Conservation (phyloP, 1,139 yeast species). For the Cylindricascospora bacillispora region DNA sequence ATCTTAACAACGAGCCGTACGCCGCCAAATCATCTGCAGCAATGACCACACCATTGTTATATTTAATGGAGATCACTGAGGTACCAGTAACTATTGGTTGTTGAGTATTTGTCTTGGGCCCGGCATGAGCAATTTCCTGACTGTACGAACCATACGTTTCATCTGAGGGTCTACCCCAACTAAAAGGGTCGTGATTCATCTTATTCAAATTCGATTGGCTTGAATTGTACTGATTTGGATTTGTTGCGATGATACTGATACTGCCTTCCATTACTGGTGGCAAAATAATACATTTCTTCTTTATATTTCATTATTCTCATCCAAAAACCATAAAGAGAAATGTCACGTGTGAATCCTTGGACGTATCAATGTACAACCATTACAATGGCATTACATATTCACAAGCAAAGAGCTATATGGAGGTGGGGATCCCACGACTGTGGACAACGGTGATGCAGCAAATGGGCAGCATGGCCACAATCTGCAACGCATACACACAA, state of each 20-base stretch:
- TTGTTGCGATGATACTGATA: too few relatives aligned
- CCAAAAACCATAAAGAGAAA: too few relatives aligned
- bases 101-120: slow-evolving; percentile 75
- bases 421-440: too few relatives aligned
- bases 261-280: background rate
- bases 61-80: slow-evolving; percentile 84
- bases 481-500: too few relatives aligned
- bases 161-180: slow-evolving; percentile 92
- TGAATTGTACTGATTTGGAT: background rate
- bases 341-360: too few relatives aligned
- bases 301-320: too few relatives aligned
- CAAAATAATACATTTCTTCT: too few relatives aligned
- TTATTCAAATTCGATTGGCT: background rate
- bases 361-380: too few relatives aligned
- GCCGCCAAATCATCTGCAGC: slow-evolving; percentile 95
- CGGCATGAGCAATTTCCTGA: slow-evolving; percentile 54
- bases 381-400: too few relatives aligned
- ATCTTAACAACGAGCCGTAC: slow-evolving; percentile 85
- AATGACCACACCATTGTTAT: slow-evolving; percentile 76
- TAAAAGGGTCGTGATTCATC: slow-evolving; percentile 92
- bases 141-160: slow-evolving; percentile 73
- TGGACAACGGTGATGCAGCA: too few relatives aligned
- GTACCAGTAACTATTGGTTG: slow-evolving; percentile 95
- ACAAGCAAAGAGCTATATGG: too few relatives aligned
- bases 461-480: too few relatives aligned